Evolutionary conservation across 208 protist species (phyloP).

Genomic region (Naegleria lovaniensis): DNA sequence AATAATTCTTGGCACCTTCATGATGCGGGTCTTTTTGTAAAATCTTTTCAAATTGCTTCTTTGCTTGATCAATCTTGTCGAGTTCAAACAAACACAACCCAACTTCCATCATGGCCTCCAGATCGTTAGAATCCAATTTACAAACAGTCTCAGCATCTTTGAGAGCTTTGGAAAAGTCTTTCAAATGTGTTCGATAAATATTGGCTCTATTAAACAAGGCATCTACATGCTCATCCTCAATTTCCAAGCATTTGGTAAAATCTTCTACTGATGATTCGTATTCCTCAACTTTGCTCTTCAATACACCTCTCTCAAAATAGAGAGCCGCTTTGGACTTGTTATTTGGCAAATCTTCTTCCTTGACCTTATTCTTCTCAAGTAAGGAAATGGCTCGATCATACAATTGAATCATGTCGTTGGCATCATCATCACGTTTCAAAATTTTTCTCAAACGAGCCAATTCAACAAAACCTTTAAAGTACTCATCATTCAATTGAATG

Average conservation of each 20-base stretch:
- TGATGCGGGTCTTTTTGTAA: not conserved
- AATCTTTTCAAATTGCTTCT: not conserved
- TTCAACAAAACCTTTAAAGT: not conserved
- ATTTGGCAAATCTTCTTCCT: not conserved
- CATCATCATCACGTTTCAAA: not conserved
- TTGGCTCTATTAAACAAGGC: not conserved
- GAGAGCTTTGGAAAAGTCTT: not conserved
- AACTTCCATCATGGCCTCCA: not conserved
- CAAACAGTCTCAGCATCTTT: not conserved
- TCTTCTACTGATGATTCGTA: not conserved
- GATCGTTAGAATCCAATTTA: not conserved
- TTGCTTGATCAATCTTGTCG: not conserved
- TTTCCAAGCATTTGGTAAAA: not conserved
- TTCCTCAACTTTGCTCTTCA: not conserved
- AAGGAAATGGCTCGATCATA: not conserved
- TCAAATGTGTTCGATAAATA: not conserved
- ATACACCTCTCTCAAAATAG: not conserved
- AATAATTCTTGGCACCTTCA: not conserved
- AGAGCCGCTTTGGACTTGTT: not conserved
- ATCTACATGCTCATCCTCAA: not conserved
- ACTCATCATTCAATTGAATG: not conserved
- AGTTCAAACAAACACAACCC: not conserved
- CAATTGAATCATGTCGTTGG: not conserved
- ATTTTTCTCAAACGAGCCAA: not conserved
- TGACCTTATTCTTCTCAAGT: not conserved